Conservation (phyloP, 1,284 basidiomycete species). For the Ustilago esculenta region DNA sequence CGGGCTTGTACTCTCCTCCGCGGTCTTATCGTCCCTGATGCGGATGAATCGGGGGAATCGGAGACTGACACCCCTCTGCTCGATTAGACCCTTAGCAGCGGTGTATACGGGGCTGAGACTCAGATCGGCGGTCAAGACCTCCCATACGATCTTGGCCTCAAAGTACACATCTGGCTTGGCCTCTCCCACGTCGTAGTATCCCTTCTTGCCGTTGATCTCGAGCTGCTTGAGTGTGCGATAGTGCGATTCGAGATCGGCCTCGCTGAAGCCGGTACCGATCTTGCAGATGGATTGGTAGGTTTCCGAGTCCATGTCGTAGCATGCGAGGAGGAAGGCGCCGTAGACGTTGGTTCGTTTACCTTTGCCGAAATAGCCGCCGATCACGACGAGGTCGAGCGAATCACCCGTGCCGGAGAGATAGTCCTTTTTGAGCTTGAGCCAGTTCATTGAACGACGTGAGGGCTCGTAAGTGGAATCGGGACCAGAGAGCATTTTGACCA, state of each 20-base stretch:
- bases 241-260: constrained; percentile 81
- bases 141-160: constrained; percentile 80
- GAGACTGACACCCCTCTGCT: constrained; percentile 77
- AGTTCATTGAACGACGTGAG: constrained; percentile 91
- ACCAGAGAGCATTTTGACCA: constrained; percentile 98
- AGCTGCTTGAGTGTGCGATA: constrained; percentile 80
- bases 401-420: constrained; percentile 90
- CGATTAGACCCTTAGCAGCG: constrained; percentile 81
- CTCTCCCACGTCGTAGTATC: constrained; percentile 73
- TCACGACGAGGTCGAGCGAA: constrained; percentile 94
- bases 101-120: constrained; percentile 96
- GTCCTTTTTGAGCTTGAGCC: constrained; percentile 78
- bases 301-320: constrained; percentile 63
- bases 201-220: constrained; percentile 75
- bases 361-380: constrained; percentile 96
- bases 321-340: constrained; percentile 63
- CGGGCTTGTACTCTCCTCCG: constrained; percentile 88
- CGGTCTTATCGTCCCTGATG: constrained; percentile 89
- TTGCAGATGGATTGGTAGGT: constrained; percentile 75
- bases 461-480: constrained; percentile 94
- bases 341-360: constrained; percentile 83
- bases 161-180: constrained; percentile 66
- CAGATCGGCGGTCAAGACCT: constrained; percentile 95
- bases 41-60: constrained; percentile 95
- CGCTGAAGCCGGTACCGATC: constrained; percentile 97